Evolutionary conservation across 2,329 filamentous ascomycete species (phyloP).

Genomic region (Chaetothyriales sp.): DNA sequence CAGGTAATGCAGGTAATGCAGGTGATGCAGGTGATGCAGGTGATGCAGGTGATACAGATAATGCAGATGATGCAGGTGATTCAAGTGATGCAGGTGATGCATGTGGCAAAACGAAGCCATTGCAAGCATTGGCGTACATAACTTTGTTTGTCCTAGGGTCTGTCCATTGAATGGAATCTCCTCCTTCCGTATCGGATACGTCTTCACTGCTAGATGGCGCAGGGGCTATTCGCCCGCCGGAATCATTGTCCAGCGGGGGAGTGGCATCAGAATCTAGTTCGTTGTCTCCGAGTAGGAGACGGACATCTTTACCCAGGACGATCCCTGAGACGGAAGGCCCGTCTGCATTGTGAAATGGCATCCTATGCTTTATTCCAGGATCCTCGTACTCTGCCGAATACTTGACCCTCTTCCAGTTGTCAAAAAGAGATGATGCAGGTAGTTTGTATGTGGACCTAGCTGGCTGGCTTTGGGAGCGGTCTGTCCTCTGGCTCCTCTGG

Average conservation of each 20-base stretch:
- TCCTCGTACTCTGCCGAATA: neutral
- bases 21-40: too few species aligned
- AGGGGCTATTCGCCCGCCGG: neutral
- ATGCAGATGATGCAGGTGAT: too few species aligned
- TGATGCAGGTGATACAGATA: too few species aligned
- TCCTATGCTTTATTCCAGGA: neutral
- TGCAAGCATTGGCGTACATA: constrained; percentile 23
- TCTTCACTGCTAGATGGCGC: neutral
- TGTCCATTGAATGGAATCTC: constrained; percentile 34
- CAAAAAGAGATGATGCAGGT: neutral
- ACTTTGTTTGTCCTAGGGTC: constrained; percentile 42
- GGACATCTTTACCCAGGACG: neutral
- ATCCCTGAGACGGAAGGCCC: neutral
- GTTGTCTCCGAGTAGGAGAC: neutral
- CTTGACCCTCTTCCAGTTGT: neutral
- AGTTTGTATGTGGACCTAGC: neutral
- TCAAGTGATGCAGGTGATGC: neutral
- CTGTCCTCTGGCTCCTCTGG: neutral
- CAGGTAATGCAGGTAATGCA: too few species aligned
- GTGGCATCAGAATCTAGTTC: neutral
- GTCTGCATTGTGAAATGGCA: neutral
- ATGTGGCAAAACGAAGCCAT: constrained; percentile 21
- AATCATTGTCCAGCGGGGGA: neutral
- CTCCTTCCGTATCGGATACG: neutral
- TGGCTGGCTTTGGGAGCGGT: neutral